Evolutionary conservation across 208 protist species (phyloP), one percentile per base, ranked within the genome.

Genomic region (Leishmania tarentolae): DNA sequence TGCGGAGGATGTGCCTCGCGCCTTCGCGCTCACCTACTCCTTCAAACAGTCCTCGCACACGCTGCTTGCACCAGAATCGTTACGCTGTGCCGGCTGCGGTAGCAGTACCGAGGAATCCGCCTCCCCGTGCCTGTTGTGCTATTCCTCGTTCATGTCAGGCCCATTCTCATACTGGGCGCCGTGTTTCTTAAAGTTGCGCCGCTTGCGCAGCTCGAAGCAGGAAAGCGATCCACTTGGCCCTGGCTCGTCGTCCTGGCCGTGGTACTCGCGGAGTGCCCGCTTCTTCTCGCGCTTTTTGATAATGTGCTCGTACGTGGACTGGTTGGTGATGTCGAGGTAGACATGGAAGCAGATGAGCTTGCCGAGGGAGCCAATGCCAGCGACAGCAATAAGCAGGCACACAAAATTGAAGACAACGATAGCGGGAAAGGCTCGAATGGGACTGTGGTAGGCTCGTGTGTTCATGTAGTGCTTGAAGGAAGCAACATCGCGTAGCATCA

Each of bases 271-370:
- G 24, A 44, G 24, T 70, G 88, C 84, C 71, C 85, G 87, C 84
- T 89, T 88, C 82, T 83, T 87, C 84, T 91, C 78, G 21, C 94
- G 94, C 82, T 90, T 91, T 83, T 90, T 82, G 24, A 92, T 61
- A 80, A 97, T 92, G 81, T 93, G 90, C 65, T 94, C 83, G 79
- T 95, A 96, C 9, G 94, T 97, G 35, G 91, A 92, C 78, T 89
- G 80, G 47, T 91, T 75, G 28, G 86, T 91, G 47, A 61, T 83
- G 69, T 87, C 79, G 28, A 97, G 88, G 80, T 92, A 93, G 7
- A 95, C 63, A 78, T 97, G 94, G 81, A 94, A 97, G 59, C 63
- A 76, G 72, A 97, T 93, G 50, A 97, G 85, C 77, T 95, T 95
- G 31, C 87, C 87, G 31, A 97, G 75, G 9, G 87, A 83, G 66